phyloP scores from a whole-genome alignment of 257 asterid genomes.

The Capsicum pubescens region DNA sequence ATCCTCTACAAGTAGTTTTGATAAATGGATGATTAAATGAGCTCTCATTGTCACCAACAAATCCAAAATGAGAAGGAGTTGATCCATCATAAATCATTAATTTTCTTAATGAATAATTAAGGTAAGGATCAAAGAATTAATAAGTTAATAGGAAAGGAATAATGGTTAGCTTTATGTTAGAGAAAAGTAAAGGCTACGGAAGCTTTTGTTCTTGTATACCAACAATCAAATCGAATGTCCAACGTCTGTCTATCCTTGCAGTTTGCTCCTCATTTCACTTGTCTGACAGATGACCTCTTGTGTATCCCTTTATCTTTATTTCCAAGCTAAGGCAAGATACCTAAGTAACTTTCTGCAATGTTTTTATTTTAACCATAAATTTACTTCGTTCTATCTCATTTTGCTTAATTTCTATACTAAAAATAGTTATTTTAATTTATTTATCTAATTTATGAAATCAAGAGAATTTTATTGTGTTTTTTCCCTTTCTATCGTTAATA shows the following conservation, averaged over 20 bases:
- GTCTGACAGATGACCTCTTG: slow-evolving; percentile 29
- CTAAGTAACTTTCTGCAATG: background rate
- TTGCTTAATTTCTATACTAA: too few species aligned
- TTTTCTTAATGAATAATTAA: slow-evolving; percentile 47
- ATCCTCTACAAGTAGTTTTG: background rate
- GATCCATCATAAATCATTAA: slow-evolving; percentile 46
- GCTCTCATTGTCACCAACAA: slow-evolving; percentile 17
- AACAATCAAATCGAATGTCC: background rate
- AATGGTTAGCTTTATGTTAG: slow-evolving; percentile 60
- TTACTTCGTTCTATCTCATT: background rate
- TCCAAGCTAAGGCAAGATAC: slow-evolving; percentile 49
- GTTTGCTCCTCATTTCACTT: slow-evolving; percentile 13
- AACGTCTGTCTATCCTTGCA: background rate
- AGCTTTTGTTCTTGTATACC: slow-evolving; percentile 30
- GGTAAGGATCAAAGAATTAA: slow-evolving; percentile 23
- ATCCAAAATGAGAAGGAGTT: background rate
- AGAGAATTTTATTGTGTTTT: too few species aligned
- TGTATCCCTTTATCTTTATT: slow-evolving; percentile 44
- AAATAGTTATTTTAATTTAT: too few species aligned
- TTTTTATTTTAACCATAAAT: background rate
- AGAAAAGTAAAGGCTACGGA: slow-evolving; percentile 65
- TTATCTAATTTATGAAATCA: too few species aligned
- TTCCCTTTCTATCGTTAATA: too few species aligned
- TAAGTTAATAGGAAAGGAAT: slow-evolving; percentile 19
- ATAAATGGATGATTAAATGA: slow-evolving; percentile 13